These are phyloP conservation scores for Lupinus albus DNA, from an alignment of 306 rosid species.

Conservation along the genomic window DNA sequence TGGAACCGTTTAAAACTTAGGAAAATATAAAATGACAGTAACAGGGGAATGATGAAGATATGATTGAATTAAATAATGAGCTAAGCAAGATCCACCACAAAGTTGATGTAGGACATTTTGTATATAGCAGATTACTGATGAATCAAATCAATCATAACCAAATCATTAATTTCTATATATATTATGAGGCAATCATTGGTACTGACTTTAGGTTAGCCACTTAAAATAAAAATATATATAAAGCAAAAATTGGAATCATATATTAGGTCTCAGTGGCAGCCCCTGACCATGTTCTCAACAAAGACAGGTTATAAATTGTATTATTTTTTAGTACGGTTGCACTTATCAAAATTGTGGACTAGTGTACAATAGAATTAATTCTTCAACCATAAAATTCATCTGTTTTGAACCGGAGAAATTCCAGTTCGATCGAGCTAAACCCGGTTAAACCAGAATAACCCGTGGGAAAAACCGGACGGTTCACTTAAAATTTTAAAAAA, in stretches of 20 bases:
- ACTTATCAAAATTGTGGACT: too few relatives aligned
- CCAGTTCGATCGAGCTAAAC: too few relatives aligned
- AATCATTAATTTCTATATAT: not conserved
- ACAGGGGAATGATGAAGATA: conserved; percentile 32
- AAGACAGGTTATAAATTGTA: too few relatives aligned
- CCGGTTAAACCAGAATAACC: too few relatives aligned
- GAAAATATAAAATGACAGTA: conserved; percentile 3
- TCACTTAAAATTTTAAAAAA: too few relatives aligned
- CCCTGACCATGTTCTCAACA: not conserved
- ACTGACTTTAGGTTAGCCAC: conserved; percentile 43
- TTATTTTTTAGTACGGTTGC: too few relatives aligned
- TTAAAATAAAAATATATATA: conserved; percentile 25
- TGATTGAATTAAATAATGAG: conserved; percentile 45
- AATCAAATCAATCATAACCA: conserved; percentile 32
- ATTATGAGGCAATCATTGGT: conserved; percentile 49
- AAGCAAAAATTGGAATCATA: conserved; percentile 6
- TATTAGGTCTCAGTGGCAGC: conserved; percentile 30
- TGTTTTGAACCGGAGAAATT: too few relatives aligned
- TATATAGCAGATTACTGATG: not conserved
- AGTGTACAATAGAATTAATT: too few relatives aligned
- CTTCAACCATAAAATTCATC: too few relatives aligned
- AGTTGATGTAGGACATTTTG: conserved; percentile 46
- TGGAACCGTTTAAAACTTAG: conserved; percentile 14
- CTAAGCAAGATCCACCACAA: conserved; percentile 41
- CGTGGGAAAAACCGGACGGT: too few relatives aligned